Evolutionary conservation across 2,329 filamentous ascomycete genomes (phyloP), one percentile per base, ranked within the genome.

Genomic region (Byssochlamys sp.): DNA sequence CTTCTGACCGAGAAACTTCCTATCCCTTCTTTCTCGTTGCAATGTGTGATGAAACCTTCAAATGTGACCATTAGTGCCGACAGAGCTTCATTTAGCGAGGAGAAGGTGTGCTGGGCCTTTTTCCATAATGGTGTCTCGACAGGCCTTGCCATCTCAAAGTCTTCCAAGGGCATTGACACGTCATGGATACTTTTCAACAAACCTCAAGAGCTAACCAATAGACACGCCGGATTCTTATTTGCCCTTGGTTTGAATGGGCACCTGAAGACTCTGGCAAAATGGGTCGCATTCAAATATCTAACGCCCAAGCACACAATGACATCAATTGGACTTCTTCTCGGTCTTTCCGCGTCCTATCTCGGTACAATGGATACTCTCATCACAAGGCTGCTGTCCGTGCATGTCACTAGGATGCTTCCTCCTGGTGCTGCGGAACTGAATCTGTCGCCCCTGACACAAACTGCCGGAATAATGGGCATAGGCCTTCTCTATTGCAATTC

Each of bases 181-280:
- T 97, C 92, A 0, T 99, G 95, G 95, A 96, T 99, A 63, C 81
- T 96, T 33, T 99, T 95, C 80, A 99, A 99, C 77, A 96, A 96
- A 70, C 92, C 94, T 0, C 82, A 85, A 39, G 94, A 99, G 55
- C 80, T 96, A 12, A 96, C 88, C 61, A 96, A 97, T 69, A 84
- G 94, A n/a, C 94, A 99, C 71, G 95, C 94, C 29, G 94, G 94
- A 0, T 94, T 99, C 62, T 76, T 99, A 50, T 80, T 99, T 0
- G 94, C 91, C 3, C 80, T 99, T 3, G 94, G 94, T 2, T 78
- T 99, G 26, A 96, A 96, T 65, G 95, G 94, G 0, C 95, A 99
- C 74, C 78, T 99, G n/a, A 94, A 90, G 65, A 88, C 85, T 6
- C 83, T 99, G 28, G 94, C 94, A 2, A 97, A 97, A 76, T 99